Conservation (phyloP, 257 asterid genomes). For the Solanum chilense region DNA sequence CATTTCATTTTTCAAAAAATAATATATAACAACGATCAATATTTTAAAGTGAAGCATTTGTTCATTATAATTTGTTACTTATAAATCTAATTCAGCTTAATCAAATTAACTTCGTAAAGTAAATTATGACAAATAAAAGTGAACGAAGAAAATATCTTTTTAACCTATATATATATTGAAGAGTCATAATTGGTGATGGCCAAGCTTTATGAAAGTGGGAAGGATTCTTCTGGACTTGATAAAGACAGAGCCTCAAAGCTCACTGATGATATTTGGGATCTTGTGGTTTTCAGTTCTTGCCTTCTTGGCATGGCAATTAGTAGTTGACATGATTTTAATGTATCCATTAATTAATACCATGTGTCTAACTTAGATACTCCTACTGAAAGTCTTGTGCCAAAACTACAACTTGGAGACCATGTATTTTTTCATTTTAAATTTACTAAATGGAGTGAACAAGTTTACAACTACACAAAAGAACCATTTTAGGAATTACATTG, state of each 20-base stretch:
- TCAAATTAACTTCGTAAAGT: no score
- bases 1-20: no score
- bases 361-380: not conserved
- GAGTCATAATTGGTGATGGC: not conserved
- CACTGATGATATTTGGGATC: not conserved
- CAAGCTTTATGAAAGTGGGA: not conserved
- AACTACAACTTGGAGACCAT: not conserved
- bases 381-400: not conserved
- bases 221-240: not conserved
- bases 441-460: not conserved
- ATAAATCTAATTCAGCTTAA: no score
- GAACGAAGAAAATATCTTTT: no score
- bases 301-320: not conserved
- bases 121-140: not conserved
- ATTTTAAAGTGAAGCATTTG: no score
- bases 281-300: not conserved
- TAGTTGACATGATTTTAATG: not conserved
- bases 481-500: no score
- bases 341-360: not conserved
- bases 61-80: no score
- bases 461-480: no score
- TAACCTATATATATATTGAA: not conserved
- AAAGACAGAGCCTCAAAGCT: not conserved
- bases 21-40: no score
- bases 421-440: not conserved